Evolutionary conservation across 345 rosid species (phyloP).

Genomic region (Populus ilicifolia): DNA sequence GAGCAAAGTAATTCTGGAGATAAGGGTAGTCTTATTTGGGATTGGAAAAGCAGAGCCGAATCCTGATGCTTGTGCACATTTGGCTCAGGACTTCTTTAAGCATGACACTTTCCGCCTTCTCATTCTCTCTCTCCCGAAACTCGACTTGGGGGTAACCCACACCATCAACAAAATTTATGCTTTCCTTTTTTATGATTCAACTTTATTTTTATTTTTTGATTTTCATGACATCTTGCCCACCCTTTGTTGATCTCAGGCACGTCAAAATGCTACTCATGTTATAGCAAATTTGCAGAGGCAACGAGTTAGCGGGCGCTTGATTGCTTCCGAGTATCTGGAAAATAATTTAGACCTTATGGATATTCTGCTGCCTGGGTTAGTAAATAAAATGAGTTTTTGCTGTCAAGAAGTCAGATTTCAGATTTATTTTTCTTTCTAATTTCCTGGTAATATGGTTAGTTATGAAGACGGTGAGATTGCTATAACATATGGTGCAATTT

Average conservation of each 20-base stretch:
- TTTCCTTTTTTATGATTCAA: background rate
- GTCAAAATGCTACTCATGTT: slow-evolving; percentile 39
- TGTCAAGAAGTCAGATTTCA: background rate
- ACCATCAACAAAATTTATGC: background rate
- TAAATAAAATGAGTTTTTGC: background rate
- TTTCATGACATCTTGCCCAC: background rate
- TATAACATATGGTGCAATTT: slow-evolving; percentile 41
- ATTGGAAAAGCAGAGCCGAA: slow-evolving; percentile 84
- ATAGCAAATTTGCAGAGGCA: slow-evolving; percentile 48
- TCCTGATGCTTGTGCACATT: slow-evolving; percentile 75
- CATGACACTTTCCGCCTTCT: slow-evolving; percentile 65
- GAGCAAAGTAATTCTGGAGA: slow-evolving; percentile 57
- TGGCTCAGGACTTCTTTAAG: slow-evolving; percentile 83
- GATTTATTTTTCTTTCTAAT: background rate
- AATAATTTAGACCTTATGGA: slow-evolving; percentile 40
- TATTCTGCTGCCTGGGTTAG: slow-evolving; percentile 40
- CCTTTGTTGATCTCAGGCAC: slow-evolving; percentile 27
- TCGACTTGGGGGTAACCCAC: slow-evolving; percentile 67
- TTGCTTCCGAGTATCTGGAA: slow-evolving; percentile 43
- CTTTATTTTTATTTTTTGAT: background rate
- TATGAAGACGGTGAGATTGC: slow-evolving; percentile 42
- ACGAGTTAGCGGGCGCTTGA: slow-evolving; percentile 32
- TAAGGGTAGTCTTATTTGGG: slow-evolving; percentile 79
- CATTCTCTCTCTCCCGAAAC: slow-evolving; percentile 65
- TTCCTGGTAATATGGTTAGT: slow-evolving; percentile 16